Base-by-base conservation (phyloP, 169 alveolate species). In the Plasmodium coatneyi region DNA sequence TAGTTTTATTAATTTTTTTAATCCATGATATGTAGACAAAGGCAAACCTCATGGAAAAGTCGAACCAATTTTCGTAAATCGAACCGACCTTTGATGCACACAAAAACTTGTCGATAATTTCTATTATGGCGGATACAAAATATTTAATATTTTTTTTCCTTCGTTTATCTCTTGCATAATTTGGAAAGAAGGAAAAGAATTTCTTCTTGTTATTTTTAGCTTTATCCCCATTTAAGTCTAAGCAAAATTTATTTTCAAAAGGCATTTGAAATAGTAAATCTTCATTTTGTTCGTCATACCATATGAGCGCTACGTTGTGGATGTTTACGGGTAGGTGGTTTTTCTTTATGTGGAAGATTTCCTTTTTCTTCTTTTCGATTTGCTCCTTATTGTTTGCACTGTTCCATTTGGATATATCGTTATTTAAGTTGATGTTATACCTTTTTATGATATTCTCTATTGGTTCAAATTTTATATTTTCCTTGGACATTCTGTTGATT, bases 231-330 rank as follows among this genome's bases (percentile, higher is more conserved):
- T 56, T 43, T 25, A 91, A 71, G 36, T 60, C 34, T 10, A 34
- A 41, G 76, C 80, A 91, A 34, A 91, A 81, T 80, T 91, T 91
- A 56, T 81, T 71, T 91, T 91, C 92, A 71, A 49, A 80, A 28
- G 91, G 95, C 92, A 91, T 71, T 72, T 80, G 95, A 54, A 91
- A 91, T 43, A 74, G 74, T 5, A 91, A 41, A 56, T 91, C 91
- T 70, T 91, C 92, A 80, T 91, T 91, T 71, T 91, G 86, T 34
- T 91, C 95, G 49, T 91, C 95, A 91, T 91, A 91, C 91, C 91
- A 91, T 80, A 91, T 49, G 36, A 32, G 80, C 28, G 95, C 95
- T 39, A 71, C 95, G 49, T 80, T 81, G 36, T 82, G 81, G 9
- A 71, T 71, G 54, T 91, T 91, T 34, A 16, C 41, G 6, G 95